Conservation (phyloP, 164 flowering plant species). For the Cinnamomum chago region DNA sequence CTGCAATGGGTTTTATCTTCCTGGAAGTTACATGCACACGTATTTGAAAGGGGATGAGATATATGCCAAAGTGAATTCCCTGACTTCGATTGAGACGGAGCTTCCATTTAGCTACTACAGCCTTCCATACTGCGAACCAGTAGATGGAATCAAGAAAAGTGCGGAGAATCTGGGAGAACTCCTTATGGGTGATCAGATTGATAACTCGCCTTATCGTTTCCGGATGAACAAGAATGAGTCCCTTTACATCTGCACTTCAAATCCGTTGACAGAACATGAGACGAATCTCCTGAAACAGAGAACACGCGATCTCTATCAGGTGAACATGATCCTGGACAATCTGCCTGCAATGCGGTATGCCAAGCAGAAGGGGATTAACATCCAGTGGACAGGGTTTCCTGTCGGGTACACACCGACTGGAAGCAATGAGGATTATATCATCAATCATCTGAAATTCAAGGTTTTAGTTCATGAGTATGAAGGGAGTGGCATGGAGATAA, state of each 20-base stretch:
- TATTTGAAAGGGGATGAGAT: slow-evolving; percentile 17
- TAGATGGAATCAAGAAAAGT: slow-evolving; percentile 22
- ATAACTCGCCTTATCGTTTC: slow-evolving; percentile 32
- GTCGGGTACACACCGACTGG: slow-evolving; percentile 24
- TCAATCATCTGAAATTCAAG: slow-evolving; percentile 41
- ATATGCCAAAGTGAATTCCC: slow-evolving; percentile 28
- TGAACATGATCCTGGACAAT: slow-evolving; percentile 44
- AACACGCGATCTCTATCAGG: slow-evolving; percentile 39
- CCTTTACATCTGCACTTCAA: slow-evolving; percentile 26
- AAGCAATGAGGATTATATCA: slow-evolving; percentile 25
- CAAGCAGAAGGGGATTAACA: slow-evolving; percentile 20
- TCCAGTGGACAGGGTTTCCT: slow-evolving; percentile 48
- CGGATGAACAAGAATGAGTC: slow-evolving; percentile 24
- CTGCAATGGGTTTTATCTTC: slow-evolving; percentile 26
- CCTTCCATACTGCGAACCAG: slow-evolving; percentile 30
- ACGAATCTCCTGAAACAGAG: slow-evolving; percentile 30
- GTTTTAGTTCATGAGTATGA: slow-evolving; percentile 41
- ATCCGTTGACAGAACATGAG: slow-evolving; percentile 17
- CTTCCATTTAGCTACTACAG: slow-evolving; percentile 31
- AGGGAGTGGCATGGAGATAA: slow-evolving; percentile 36
- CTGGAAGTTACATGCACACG: slow-evolving; percentile 32
- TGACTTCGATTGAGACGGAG: slow-evolving; percentile 34
- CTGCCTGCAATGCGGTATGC: slow-evolving; percentile 41
- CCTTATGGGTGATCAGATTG: slow-evolving; percentile 36
- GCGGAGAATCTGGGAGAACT: slow-evolving; percentile 33